Evolutionary conservation across 23 red algal species (phyloP).

Genomic region (Gracilariopsis chorda): DNA sequence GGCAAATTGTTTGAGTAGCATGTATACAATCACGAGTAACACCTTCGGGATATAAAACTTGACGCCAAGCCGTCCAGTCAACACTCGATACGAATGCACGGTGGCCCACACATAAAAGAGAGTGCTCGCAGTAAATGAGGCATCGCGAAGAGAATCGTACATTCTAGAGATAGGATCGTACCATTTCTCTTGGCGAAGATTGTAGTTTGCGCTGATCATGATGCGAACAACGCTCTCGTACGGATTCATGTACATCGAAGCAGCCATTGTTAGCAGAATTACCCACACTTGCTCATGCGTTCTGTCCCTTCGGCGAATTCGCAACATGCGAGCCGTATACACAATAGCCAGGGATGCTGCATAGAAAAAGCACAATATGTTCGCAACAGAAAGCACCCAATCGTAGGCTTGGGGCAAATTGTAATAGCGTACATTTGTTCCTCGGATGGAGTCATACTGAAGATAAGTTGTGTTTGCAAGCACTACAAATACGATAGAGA

Average conservation of each 20-base stretch:
- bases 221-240: constrained; percentile 62
- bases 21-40: constrained; percentile 35
- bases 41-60: constrained; percentile 77
- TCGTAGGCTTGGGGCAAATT: constrained; percentile 30
- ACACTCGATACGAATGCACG: constrained; percentile 68
- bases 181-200: constrained; percentile 27
- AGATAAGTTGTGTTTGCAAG: constrained; percentile 64
- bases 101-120: constrained; percentile 76
- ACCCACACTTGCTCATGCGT: constrained; percentile 77
- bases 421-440: constrained; percentile 44
- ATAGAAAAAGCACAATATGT: constrained; percentile 61
- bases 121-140: constrained; percentile 64
- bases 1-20: constrained; percentile 51
- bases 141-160: constrained; percentile 58
- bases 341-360: constrained; percentile 35
- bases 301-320: constrained; percentile 35
- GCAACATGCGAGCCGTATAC: constrained; percentile 49
- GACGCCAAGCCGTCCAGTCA: constrained; percentile 22
- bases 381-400: constrained; percentile 32
- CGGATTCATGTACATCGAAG: constrained; percentile 61
- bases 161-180: constrained; percentile 44
- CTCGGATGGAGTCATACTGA: neutral
- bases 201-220: constrained; percentile 29
- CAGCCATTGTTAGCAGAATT: constrained; percentile 48
- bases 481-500: constrained; percentile 56